Conservation (phyloP, 495 filamentous ascomycete genomes). For the Penicillium samsonianum region DNA sequence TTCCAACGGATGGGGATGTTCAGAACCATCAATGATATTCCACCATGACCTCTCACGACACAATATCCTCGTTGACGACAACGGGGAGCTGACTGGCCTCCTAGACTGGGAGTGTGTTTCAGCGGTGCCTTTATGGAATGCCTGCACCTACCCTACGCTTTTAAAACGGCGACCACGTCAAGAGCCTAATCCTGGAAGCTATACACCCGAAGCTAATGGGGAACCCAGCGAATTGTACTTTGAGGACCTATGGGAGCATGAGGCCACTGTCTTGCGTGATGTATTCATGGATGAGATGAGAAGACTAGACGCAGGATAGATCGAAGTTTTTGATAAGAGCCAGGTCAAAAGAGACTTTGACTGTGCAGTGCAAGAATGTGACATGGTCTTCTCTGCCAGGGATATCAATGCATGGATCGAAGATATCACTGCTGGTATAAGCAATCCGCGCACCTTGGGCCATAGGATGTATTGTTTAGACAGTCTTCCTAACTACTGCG, state of each 20-base stretch:
- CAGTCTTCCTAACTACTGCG: no score
- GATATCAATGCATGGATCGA: not conserved
- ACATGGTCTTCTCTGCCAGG: not conserved
- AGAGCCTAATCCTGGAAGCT: conserved; percentile 31
- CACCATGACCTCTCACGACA: conserved; percentile 48
- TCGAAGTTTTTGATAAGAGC: conserved; percentile 12
- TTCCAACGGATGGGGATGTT: not conserved
- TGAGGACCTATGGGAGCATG: conserved; percentile 30
- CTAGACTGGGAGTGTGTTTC: conserved; percentile 58
- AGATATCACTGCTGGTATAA: not conserved
- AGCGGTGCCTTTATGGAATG: conserved; percentile 48
- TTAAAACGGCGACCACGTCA: conserved; percentile 27
- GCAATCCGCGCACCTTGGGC: not conserved
- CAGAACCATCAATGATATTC: conserved; percentile 7
- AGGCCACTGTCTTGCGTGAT: conserved; percentile 35
- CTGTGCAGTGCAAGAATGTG: not conserved
- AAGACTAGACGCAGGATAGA: conserved; percentile 21
- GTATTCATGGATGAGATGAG: conserved; percentile 37
- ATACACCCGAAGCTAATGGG: conserved; percentile 22
- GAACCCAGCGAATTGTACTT: conserved; percentile 26
- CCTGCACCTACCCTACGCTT: conserved; percentile 47
- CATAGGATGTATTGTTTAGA: no score
- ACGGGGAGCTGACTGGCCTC: conserved; percentile 45
- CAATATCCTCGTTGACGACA: conserved; percentile 54
- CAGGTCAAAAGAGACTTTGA: conserved; percentile 18